Percentiles rank a stretch among this genome's conserved stretches.
Conservation (phyloP, 768 basidiomycete species). For the Krasilnikovozyma curviuscula region DNA sequence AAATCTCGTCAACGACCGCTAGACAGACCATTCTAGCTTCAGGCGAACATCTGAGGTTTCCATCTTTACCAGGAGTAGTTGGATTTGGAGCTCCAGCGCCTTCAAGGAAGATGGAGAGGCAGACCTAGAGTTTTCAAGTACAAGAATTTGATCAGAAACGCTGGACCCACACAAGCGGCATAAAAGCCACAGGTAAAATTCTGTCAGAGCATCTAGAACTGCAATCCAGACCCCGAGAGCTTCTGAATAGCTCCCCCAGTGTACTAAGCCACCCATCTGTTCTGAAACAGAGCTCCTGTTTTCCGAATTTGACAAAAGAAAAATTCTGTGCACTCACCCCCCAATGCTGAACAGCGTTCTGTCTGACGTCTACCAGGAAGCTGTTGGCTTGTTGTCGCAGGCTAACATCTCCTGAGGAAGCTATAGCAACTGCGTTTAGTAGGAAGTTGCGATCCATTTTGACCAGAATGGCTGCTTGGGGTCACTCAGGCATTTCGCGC, state of each 20-base stretch:
- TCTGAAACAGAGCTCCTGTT: slow-evolving; percentile 45
- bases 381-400: slow-evolving; percentile 52
- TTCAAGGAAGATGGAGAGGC: slow-evolving; percentile 25
- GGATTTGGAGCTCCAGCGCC: slow-evolving; percentile 25
- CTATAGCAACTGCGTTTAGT: slow-evolving; percentile 9
- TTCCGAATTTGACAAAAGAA: slow-evolving; percentile 40
- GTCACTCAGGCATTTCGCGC: too few species aligned
- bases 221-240: too few species aligned
- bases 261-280: slow-evolving; percentile 56
- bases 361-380: slow-evolving; percentile 57
- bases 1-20: slow-evolving; percentile 24
- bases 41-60: slow-evolving; percentile 22
- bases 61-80: slow-evolving; percentile 21
- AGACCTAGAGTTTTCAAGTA: slow-evolving; percentile 18
- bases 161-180: not conserved
- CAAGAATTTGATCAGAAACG: not conserved
- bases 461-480: too few species aligned
- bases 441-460: slow-evolving; percentile 12
- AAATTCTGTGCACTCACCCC: slow-evolving; percentile 55
- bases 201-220: slow-evolving; percentile 62
- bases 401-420: not conserved
- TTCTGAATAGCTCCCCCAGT: too few species aligned
- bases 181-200: slow-evolving; percentile 43
- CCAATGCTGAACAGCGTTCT: slow-evolving; percentile 52
- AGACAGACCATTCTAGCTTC: slow-evolving; percentile 25